Evolutionary conservation across 2,329 filamentous ascomycete genomes (phyloP), one percentile per base, ranked within the genome.

Genomic region (Atkinsonella hypoxylon): DNA sequence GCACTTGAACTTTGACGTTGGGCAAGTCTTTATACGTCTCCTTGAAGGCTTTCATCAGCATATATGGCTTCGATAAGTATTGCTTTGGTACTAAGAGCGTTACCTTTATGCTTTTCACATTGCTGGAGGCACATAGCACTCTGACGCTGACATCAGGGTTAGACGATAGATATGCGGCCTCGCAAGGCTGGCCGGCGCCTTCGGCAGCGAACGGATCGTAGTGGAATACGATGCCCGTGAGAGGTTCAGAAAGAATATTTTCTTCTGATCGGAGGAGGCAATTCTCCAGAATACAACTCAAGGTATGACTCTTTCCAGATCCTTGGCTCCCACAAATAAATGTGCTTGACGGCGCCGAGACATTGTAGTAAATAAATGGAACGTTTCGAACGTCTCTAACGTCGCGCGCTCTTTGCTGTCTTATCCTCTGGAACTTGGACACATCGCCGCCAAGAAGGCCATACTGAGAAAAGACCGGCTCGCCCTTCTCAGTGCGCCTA

Each of bases 281-380:
- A 54, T 78, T 81, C 58, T 85, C 81, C 0, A 78, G 59, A 1
- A 78, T 54, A 46, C 73, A 78, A 1, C 75, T 75, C 1, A 82
- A 65, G 0, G 77, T 81, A 53, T 84, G 79, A 44, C 77, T 81
- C 59, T 84, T 84, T 0, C 81, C 81, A 0, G 76, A 80, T 1
- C 81, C 80, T 53, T 84, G 80, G 18, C 76, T 78, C 1, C 81
- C 80, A 50, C 81, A 84, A 32, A 84, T 78, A 62, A 84, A 84
- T 4, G 72, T 68, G 15, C 79, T 82, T 0, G 75, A 79, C 0
- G 81, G 81, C 0, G 67, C 63, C 0, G 70, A 57, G 2, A 75
- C 64, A 48, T 77, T 76, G 60, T 72, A 70, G 41, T 70, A 73
- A 0, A 75, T 48, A 0, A 72, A 59, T 0, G 59, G 58, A 22